Evolutionary conservation across 495 filamentous ascomycete genomes (phyloP), one percentile per base, ranked within the genome.

Genomic region (Parmelia sp.): DNA sequence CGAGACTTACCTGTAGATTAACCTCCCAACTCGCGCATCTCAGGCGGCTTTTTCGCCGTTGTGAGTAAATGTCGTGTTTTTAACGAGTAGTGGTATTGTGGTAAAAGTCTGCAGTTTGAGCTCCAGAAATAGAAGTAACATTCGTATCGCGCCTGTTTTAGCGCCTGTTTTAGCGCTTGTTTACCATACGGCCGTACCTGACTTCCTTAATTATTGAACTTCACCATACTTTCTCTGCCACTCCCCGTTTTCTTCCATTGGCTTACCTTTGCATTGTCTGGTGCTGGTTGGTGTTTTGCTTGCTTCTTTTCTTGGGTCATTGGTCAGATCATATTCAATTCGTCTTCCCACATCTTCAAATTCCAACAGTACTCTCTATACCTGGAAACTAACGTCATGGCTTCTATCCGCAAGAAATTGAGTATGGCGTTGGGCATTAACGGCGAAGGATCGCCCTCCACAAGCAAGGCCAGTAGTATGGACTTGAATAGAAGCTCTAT

Each of bases 321-420:
- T 39, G 57, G 35, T 59, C 57, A 5, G 25, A 40, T 37, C 29
- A 37, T 14, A 39, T 40, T 64, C 55, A 39, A 36, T 31, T 42
- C 14, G 21, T 60, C 45, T 58, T 31, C 23, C 36, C 17, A 23
- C 42, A 33, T 36, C 9, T 47, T 49, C 55, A 33, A 17, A 23
- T n/a, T 59, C 33, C 56, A 27, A 47, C 29, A 31, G 29, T 33
- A n/a, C n/a, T n/a, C n/a, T n/a, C n/a, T n/a, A 17, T 37, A 56
- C 57, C 29, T 15, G 7, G 0, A 12, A 53, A 19, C 53, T 27
- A 33, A 51, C 33, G 36, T n/a, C 56, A 64, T 64, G 62, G 62
- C 56, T 64, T 64, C 56, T 21, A 19, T 64, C 51, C n/a, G 40
- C 56, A 59, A 58, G 33, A 58, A 39, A 21, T 21, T 64, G 17